Base-by-base conservation (phyloP, 306 rosid species). In the Inga laurina region DNA sequence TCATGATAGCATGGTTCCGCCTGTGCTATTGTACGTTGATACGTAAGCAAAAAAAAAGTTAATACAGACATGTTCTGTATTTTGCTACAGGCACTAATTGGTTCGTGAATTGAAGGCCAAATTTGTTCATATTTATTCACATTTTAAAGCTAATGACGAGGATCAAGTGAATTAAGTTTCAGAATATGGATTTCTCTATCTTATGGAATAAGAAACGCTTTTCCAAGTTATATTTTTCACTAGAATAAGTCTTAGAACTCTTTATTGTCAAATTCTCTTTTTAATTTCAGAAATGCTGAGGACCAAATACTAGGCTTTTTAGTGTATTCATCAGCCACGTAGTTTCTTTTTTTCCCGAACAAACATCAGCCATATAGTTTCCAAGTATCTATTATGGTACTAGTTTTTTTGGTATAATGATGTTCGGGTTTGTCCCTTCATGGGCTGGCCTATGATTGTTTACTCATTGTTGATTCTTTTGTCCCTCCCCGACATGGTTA, bases 381-480 rank as follows among this genome's bases (percentile, higher is more conserved):
- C 45, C 73, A 19, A 72, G 45, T 83, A 12, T 74, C 45, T 22
- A 67, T 80, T 59, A 57, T 75, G 78, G 32, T 18, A 68, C 68
- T 68, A 68, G 78, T 30, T 32, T 75, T 61, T 34, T 77, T 43
- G 49, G 66, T 45, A 46, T 57, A 10, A 48, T 8, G 19, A 35
- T 54, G 51, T 44, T 80, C 44, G 1, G 70, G 30, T 24, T 13
- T 78, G 9, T 24, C 14, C 14, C 62, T 75, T 84, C 69, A 59
- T 75, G n/a, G 45, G 46, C 72, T 41, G 45, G 37, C 34, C 34
- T 22, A 48, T 82, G 74, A 37, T 73, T 85, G 62, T 78, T 10
- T 80, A 49, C 32, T 35, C 51, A 0, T 78, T 59, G 34, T 49
- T 79, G 22, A 79, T 35, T 56, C 44, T 44, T 39, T 75, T 79